Conservation (phyloP, 2,329 filamentous ascomycete species). For the Cordyceps cateniannulata region DNA sequence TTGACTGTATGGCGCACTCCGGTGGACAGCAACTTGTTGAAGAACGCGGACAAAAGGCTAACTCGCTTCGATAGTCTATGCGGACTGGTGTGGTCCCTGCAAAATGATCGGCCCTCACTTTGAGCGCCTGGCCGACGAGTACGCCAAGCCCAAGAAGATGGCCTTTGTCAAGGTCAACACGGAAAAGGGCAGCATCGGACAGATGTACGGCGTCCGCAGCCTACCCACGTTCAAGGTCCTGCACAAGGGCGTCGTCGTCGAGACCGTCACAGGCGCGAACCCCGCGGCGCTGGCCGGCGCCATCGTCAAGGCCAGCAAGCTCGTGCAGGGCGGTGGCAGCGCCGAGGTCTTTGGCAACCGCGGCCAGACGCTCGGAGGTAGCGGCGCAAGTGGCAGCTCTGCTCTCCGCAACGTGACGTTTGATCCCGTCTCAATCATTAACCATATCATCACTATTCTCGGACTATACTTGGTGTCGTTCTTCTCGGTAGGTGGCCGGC, state of each 20-base stretch:
- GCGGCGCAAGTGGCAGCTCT: constrained; percentile 15
- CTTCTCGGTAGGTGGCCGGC: constrained; percentile 45
- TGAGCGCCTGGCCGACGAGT: constrained; percentile 72
- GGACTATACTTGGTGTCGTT: constrained; percentile 56
- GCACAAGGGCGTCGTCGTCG: constrained; percentile 64
- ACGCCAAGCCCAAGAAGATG: constrained; percentile 74
- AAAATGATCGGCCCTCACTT: constrained; percentile 87
- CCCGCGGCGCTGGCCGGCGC: constrained; percentile 66
- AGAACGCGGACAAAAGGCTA: constrained; percentile 16
- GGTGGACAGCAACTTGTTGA: background rate
- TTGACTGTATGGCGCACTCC: constrained; percentile 9
- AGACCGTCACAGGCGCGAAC: constrained; percentile 78
- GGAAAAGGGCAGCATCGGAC: constrained; percentile 68
- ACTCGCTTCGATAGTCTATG: constrained; percentile 61
- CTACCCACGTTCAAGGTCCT: constrained; percentile 96
- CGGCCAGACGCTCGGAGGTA: constrained; percentile 52
- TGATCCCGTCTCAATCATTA: constrained; percentile 39
- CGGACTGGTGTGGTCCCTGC: constrained; percentile 92
- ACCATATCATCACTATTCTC: constrained; percentile 47
- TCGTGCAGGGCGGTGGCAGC: constrained; percentile 35
- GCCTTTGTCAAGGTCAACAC: constrained; percentile 91
- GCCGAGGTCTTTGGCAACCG: constrained; percentile 44
- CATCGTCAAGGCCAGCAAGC: constrained; percentile 62
- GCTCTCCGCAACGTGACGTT: constrained; percentile 17
- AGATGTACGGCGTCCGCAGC: constrained; percentile 71